Conservation (phyloP, 495 filamentous ascomycete species). For the Talaromyces adpressus region DNA sequence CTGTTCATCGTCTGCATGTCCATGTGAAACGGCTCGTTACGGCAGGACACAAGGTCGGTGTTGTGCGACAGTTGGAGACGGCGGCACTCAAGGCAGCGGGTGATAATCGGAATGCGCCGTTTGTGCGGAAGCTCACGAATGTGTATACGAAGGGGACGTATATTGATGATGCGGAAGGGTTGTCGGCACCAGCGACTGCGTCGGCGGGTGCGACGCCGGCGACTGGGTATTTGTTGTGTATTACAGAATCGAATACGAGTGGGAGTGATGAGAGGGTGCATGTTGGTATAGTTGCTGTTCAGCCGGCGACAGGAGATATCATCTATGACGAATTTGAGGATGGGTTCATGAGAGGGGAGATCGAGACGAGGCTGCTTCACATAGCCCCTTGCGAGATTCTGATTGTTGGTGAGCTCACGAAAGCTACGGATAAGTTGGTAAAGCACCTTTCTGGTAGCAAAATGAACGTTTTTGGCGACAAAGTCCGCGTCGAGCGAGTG, state of each 20-base stretch:
- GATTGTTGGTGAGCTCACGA: conserved; percentile 89
- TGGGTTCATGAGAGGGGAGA: conserved; percentile 95
- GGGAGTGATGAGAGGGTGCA: conserved; percentile 92
- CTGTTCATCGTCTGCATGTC: conserved; percentile 84
- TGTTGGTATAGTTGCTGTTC: conserved; percentile 88
- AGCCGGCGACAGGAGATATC: conserved; percentile 91
- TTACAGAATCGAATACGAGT: conserved; percentile 82
- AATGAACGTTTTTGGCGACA: conserved; percentile 90
- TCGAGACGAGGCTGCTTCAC: conserved; percentile 89
- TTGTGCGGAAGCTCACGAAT: conserved; percentile 88
- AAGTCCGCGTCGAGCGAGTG: conserved; percentile 73
- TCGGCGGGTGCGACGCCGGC: conserved; percentile 54
- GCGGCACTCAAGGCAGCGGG: conserved; percentile 96
- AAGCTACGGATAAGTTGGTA: conserved; percentile 87
- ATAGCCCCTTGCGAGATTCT: conserved; percentile 95
- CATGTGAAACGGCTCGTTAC: conserved; percentile 91
- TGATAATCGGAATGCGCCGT: conserved; percentile 89
- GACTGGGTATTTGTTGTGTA: conserved; percentile 86
- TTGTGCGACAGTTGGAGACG: conserved; percentile 95
- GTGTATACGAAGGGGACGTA: conserved; percentile 98
- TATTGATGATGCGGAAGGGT: conserved; percentile 84
- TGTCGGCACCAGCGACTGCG: conserved; percentile 47
- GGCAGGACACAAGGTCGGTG: conserved; percentile 91
- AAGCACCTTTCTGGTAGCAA: conserved; percentile 83
- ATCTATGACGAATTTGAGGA: conserved; percentile 97